A percentile compares a stretch with the other conserved stretches of the same genome.
phyloP scores from a whole-genome alignment of 345 rosid genomes.

The Acer yangbiense region DNA sequence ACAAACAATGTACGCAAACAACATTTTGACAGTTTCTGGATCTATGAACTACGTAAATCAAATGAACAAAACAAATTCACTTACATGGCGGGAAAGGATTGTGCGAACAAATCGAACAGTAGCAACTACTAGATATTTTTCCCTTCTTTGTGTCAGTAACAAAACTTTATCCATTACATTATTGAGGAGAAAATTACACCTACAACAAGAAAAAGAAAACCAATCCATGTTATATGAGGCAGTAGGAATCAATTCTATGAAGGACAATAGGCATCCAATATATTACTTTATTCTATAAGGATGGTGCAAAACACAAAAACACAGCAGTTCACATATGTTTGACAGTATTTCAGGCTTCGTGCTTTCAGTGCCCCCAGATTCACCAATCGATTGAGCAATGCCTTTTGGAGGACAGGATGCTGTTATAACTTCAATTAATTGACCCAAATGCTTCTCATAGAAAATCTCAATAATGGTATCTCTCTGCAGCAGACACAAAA shows the following conservation, averaged over 20 bases:
- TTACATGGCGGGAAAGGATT: constrained; percentile 77
- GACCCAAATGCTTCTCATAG: constrained; percentile 91
- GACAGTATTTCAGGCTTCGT: constrained; percentile 87
- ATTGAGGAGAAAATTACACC: constrained; percentile 88
- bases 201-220: constrained; percentile 42
- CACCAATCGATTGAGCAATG: constrained; percentile 38
- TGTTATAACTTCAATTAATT: constrained; percentile 81
- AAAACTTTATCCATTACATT: constrained; percentile 81
- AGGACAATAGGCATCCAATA: constrained; percentile 20
- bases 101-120: constrained; percentile 94
- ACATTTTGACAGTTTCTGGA: not conserved
- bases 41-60: not conserved
- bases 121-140: constrained; percentile 91
- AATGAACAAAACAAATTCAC: constrained; percentile 32
- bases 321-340: constrained; percentile 89
- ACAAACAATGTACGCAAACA: not conserved
- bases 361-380: constrained; percentile 47
- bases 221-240: not conserved
- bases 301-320: constrained; percentile 95
- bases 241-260: constrained; percentile 21
- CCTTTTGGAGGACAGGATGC: constrained; percentile 66
- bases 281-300: constrained; percentile 88
- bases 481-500: constrained; percentile 60
- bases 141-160: constrained; percentile 79
- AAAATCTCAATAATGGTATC: constrained; percentile 82